Evolutionary conservation across 2,329 filamentous ascomycete species (phyloP).

Genomic region (Aspergillus sp.): DNA sequence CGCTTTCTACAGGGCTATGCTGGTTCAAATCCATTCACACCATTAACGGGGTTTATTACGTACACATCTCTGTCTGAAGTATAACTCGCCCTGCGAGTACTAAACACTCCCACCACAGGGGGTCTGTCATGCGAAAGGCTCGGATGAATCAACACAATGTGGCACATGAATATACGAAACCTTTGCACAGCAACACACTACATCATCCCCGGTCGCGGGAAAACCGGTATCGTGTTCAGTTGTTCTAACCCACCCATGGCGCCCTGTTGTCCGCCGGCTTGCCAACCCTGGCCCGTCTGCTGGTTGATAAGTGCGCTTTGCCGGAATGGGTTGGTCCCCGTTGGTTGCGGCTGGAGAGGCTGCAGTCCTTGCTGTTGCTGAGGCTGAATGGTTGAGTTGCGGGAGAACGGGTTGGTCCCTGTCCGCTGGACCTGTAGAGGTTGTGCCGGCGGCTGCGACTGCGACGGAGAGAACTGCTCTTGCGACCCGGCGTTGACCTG

Average conservation of each 20-base stretch:
- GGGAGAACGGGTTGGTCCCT: slow-evolving; percentile 63
- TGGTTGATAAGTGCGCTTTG: slow-evolving; percentile 87
- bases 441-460: slow-evolving; percentile 26
- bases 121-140: too few relatives aligned
- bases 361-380: slow-evolving; percentile 27
- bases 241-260: slow-evolving; percentile 70
- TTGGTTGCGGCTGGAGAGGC: slow-evolving; percentile 61
- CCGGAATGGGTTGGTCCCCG: slow-evolving; percentile 90
- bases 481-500: slow-evolving; percentile 16
- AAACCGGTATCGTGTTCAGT: slow-evolving; percentile 70
- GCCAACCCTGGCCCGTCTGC: slow-evolving; percentile 79
- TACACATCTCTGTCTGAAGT: too few relatives aligned
- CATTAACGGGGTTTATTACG: neutral
- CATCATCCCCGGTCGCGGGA: slow-evolving; percentile 62
- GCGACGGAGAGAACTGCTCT: slow-evolving; percentile 13
- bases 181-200: too few relatives aligned
- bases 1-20: too few relatives aligned
- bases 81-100: neutral
- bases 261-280: slow-evolving; percentile 59
- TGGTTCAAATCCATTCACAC: too few relatives aligned
- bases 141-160: too few relatives aligned
- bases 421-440: slow-evolving; percentile 46
- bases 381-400: slow-evolving; percentile 38
- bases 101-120: neutral
- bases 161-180: too few relatives aligned